phyloP scores from a whole-genome alignment of 116 monocot species.

The Phalaenopsis hybrid region DNA sequence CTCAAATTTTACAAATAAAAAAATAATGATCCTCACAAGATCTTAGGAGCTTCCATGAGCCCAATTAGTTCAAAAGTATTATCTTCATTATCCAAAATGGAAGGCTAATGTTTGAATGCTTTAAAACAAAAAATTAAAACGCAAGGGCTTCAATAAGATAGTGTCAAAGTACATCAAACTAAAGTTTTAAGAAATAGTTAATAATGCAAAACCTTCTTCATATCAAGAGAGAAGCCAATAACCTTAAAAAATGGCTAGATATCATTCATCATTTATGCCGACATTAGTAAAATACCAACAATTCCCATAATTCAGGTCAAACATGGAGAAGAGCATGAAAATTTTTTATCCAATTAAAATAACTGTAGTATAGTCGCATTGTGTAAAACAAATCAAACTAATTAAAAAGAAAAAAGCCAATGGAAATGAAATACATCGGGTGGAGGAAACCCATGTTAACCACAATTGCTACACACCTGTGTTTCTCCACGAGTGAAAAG shows the following conservation, averaged over 20 bases:
- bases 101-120: too few relatives aligned
- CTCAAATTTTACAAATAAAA: too few relatives aligned
- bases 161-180: neutral
- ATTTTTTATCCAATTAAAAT: neutral
- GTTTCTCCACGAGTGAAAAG: conserved; percentile 98
- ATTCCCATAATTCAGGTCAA: neutral
- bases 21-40: neutral
- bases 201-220: neutral
- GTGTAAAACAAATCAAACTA: neutral
- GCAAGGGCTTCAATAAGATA: neutral
- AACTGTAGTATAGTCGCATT: neutral
- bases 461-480: conserved; percentile 44
- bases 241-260: neutral
- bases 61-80: neutral
- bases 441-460: neutral
- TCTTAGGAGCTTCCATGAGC: neutral
- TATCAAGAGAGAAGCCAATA: neutral
- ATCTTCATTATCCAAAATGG: neutral
- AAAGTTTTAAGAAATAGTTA: neutral
- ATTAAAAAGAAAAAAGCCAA: neutral
- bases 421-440: neutral
- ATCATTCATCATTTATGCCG: too few relatives aligned
- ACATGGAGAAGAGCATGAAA: neutral
- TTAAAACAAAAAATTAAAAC: too few relatives aligned
- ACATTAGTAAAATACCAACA: neutral